Percentiles rank a stretch among this genome's conserved stretches.
Conservation (phyloP, 306 rosid species). For the Pyrus pyrifolia region DNA sequence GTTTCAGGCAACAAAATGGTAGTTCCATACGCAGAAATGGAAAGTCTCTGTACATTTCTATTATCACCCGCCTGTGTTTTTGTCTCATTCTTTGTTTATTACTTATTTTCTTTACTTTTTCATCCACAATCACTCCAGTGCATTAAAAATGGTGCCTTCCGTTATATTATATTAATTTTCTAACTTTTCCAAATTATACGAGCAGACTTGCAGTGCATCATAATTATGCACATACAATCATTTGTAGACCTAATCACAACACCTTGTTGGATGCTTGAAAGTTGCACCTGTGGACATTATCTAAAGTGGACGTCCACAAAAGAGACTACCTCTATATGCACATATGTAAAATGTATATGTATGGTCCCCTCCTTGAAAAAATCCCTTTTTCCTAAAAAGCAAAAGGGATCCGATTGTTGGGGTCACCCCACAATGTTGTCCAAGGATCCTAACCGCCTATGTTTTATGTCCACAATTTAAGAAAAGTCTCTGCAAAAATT, state of each 20-base stretch:
- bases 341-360: background rate
- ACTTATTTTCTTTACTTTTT: too few relatives aligned
- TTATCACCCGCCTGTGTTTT: background rate
- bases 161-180: too few relatives aligned
- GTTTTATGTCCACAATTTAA: background rate
- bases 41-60: background rate
- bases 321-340: too few relatives aligned
- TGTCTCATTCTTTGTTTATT: background rate
- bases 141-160: too few relatives aligned
- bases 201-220: too few relatives aligned
- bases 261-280: too few relatives aligned
- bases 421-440: background rate
- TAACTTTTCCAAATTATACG: too few relatives aligned
- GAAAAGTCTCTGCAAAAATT: background rate
- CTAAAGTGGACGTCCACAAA: too few relatives aligned
- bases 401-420: background rate
- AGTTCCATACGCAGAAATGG: background rate
- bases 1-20: background rate
- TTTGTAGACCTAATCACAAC: too few relatives aligned
- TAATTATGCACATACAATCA: too few relatives aligned
- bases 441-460: background rate
- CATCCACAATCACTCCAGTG: too few relatives aligned
- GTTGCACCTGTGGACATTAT: too few relatives aligned
- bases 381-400: background rate
- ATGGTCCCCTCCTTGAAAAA: background rate